Percentiles rank a stretch among this genome's conserved stretches.
Evolutionary conservation across 1,139 yeast genomes (phyloP).

Genomic region (Diutina mesorugosa): DNA sequence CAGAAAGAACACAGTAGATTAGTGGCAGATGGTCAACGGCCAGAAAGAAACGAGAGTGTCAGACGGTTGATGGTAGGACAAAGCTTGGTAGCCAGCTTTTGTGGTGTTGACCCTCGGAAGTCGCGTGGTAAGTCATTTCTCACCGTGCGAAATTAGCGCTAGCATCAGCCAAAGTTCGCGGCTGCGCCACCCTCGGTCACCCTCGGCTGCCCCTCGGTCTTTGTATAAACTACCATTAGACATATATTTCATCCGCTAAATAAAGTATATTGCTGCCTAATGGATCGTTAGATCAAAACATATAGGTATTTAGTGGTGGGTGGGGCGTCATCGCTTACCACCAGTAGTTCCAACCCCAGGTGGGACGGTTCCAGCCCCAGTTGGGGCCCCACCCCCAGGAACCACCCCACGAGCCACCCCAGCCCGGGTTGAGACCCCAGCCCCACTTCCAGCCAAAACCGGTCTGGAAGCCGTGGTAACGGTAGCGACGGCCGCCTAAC

Average conservation of each 20-base stretch:
- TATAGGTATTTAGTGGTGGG: neutral
- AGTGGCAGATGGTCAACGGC: too few relatives aligned
- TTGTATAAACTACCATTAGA: neutral
- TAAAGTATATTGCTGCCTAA: neutral
- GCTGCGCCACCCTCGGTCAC: neutral
- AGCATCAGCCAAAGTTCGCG: neutral
- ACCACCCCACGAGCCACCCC: neutral
- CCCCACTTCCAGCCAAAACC: slow-evolving; percentile 1
- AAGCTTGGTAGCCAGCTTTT: too few relatives aligned
- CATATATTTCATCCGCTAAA: neutral
- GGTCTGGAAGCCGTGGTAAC: neutral
- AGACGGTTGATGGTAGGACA: too few relatives aligned
- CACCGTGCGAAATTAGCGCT: neutral
- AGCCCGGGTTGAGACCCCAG: neutral
- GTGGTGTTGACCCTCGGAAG: too few relatives aligned
- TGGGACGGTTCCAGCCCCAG: neutral
- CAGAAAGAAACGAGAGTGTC: too few relatives aligned
- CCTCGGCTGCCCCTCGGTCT: neutral
- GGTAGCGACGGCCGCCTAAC: neutral
- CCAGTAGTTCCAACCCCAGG: neutral
- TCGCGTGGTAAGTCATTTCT: too few relatives aligned
- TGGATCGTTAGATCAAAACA: neutral
- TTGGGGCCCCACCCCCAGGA: neutral
- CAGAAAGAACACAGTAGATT: too few relatives aligned
- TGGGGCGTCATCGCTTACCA: neutral